These are phyloP conservation scores for Herpetomonas samuelpessoai DNA, from an alignment of 208 protist species.

Conservation along the genomic window DNA sequence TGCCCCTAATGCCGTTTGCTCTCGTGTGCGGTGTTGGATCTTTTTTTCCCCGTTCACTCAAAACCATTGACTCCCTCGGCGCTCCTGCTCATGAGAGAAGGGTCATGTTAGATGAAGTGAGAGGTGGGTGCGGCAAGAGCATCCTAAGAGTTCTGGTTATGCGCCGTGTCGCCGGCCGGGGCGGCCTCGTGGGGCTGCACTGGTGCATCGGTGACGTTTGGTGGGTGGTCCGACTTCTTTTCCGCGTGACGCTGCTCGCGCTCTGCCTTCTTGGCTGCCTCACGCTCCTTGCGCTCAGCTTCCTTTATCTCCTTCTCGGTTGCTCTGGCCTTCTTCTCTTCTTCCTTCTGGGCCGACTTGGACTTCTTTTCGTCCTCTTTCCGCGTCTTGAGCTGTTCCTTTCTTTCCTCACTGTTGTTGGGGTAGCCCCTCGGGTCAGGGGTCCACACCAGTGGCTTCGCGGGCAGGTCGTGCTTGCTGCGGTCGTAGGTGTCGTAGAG, in stretches of 20 bases:
- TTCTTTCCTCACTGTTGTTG: slow-evolving; percentile 28
- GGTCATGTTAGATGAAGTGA: too few relatives aligned
- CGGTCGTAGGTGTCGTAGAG: slow-evolving; percentile 71
- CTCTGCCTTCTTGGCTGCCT: slow-evolving; percentile 9
- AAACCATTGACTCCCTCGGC: too few relatives aligned
- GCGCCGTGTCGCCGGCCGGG: too few relatives aligned
- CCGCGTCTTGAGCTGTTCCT: slow-evolving; percentile 28
- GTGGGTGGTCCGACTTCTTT: slow-evolving; percentile 6
- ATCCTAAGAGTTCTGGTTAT: too few relatives aligned
- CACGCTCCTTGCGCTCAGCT: slow-evolving; percentile 19
- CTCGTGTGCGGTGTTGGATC: too few relatives aligned
- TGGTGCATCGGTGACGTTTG: too few relatives aligned
- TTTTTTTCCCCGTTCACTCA: too few relatives aligned
- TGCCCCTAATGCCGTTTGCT: too few relatives aligned
- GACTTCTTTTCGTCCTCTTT: slow-evolving; percentile 30
- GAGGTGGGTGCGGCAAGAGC: too few relatives aligned
- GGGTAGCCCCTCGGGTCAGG: slow-evolving; percentile 42
- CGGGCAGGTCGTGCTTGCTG: slow-evolving; percentile 52
- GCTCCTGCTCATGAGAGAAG: too few relatives aligned
- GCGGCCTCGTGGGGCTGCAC: too few relatives aligned
- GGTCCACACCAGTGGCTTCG: slow-evolving; percentile 51
- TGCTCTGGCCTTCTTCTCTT: slow-evolving; percentile 9
- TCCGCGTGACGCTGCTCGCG: slow-evolving; percentile 7
- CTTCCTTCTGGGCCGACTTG: slow-evolving; percentile 18
- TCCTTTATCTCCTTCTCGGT: slow-evolving; percentile 22